Evolutionary conservation across 768 basidiomycete species (phyloP).

Genomic region (Rhizopogon vulgaris): DNA sequence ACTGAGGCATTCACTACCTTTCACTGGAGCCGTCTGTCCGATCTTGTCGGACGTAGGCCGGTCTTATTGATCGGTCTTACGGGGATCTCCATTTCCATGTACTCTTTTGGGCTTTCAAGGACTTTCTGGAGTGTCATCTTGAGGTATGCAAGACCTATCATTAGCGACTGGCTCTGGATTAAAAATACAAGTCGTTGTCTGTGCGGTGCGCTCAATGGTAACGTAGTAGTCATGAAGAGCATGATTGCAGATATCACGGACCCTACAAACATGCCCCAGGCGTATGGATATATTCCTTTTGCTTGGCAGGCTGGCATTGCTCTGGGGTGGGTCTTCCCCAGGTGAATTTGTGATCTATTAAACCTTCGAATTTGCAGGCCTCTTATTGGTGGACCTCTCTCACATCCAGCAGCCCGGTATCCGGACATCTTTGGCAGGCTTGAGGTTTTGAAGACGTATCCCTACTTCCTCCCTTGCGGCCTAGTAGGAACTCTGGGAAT

Average conservation of each 20-base stretch:
- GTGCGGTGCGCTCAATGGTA: constrained; percentile 44
- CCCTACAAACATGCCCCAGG: constrained; percentile 14
- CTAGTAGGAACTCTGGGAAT: constrained; percentile 49
- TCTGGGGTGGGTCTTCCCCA: constrained; percentile 27
- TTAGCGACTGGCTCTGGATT: neutral
- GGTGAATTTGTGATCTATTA: constrained; percentile 15
- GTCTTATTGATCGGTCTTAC: constrained; percentile 34
- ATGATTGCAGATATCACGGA: constrained; percentile 33
- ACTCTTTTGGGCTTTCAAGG: constrained; percentile 34
- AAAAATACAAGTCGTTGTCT: constrained; percentile 26
- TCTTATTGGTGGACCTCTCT: constrained; percentile 58
- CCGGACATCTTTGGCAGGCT: constrained; percentile 48
- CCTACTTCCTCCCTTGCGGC: constrained; percentile 64
- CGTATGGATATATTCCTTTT: constrained; percentile 53
- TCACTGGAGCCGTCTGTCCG: constrained; percentile 39
- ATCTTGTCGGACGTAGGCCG: constrained; percentile 35
- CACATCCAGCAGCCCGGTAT: constrained; percentile 56
- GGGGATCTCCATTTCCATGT: constrained; percentile 36
- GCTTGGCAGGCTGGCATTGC: constrained; percentile 36
- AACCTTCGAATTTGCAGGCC: constrained; percentile 34
- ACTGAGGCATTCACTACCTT: constrained; percentile 36
- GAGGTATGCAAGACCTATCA: constrained; percentile 17
- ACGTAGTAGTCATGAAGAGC: constrained; percentile 37
- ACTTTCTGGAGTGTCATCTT: constrained; percentile 33
- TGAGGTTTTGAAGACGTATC: constrained; percentile 54